phyloP scores from a whole-genome alignment of 768 basidiomycete species.

The Tephrocybe sp. region DNA sequence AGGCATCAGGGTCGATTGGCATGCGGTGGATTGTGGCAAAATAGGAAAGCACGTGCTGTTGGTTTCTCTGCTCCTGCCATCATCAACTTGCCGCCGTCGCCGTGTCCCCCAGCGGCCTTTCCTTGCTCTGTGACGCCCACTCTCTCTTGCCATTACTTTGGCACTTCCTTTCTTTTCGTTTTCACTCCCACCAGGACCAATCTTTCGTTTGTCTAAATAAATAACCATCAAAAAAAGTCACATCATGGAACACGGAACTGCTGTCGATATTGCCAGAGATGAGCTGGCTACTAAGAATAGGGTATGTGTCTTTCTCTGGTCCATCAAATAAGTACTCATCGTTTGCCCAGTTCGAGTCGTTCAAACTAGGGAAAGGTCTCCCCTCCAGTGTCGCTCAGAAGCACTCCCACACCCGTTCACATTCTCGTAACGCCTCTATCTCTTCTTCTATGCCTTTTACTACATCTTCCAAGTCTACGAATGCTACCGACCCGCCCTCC shows the following conservation, averaged over 20 bases:
- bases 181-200: constrained; percentile 33
- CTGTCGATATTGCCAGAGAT: constrained; percentile 29
- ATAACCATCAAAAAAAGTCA: constrained; percentile 16
- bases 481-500: constrained; percentile 33
- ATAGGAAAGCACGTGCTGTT: constrained; percentile 18
- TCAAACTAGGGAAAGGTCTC: constrained; percentile 62
- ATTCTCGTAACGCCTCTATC: constrained; percentile 67
- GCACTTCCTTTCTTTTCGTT: constrained; percentile 40
- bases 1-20: constrained; percentile 6
- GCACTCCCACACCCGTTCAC: constrained; percentile 63
- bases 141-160: constrained; percentile 22
- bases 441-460: constrained; percentile 43
- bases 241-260: constrained; percentile 25
- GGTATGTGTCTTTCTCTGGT: constrained; percentile 26
- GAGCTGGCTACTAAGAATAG: constrained; percentile 41
- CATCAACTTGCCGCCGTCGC: constrained; percentile 15
- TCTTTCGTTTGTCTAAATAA: constrained; percentile 29
- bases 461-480: constrained; percentile 36
- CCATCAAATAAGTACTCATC: constrained; percentile 3
- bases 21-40: not conserved
- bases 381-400: constrained; percentile 36
- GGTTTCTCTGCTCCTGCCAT: constrained; percentile 21
- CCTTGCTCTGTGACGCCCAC: constrained; percentile 17
- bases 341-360: constrained; percentile 60
- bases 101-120: constrained; percentile 10